Evolutionary conservation across 2,329 filamentous ascomycete species (phyloP).

Genomic region (Fusarium sp.): DNA sequence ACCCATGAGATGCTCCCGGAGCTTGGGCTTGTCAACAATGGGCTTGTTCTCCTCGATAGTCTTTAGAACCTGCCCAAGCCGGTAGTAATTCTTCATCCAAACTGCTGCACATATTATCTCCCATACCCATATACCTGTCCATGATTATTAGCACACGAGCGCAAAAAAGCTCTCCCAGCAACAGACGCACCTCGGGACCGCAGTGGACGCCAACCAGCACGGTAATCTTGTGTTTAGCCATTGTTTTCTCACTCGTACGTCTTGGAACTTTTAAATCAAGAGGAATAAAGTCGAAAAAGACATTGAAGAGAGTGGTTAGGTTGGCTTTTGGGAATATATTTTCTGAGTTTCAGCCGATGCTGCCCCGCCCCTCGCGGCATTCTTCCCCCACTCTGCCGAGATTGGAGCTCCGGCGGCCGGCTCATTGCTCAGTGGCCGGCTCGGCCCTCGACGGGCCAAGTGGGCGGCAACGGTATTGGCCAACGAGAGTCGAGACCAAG

Average conservation of each 20-base stretch:
- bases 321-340: conserved; percentile 15
- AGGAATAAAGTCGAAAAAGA: not conserved
- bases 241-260: conserved; percentile 47
- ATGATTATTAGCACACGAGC: conserved; percentile 29
- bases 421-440: conserved; percentile 34
- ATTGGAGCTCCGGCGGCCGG: conserved; percentile 47
- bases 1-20: conserved; percentile 90
- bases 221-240: conserved; percentile 81
- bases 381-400: conserved; percentile 52
- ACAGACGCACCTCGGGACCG: conserved; percentile 78
- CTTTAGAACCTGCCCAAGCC: conserved; percentile 74
- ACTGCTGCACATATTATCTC: not conserved
- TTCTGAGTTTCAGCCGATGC: conserved; percentile 34
- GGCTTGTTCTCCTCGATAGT: conserved; percentile 79
- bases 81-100: not conserved
- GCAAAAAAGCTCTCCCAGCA: not conserved
- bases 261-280: not conserved
- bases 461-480: conserved; percentile 28
- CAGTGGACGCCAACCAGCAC: conserved; percentile 88
- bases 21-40: conserved; percentile 82
- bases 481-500: conserved; percentile 32
- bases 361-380: conserved; percentile 42
- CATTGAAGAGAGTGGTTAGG: conserved; percentile 11
- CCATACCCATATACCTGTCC: conserved; percentile 77
- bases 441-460: conserved; percentile 32